Evolutionary conservation across 306 rosid genomes (phyloP).

Genomic region (Quercus cerris): DNA sequence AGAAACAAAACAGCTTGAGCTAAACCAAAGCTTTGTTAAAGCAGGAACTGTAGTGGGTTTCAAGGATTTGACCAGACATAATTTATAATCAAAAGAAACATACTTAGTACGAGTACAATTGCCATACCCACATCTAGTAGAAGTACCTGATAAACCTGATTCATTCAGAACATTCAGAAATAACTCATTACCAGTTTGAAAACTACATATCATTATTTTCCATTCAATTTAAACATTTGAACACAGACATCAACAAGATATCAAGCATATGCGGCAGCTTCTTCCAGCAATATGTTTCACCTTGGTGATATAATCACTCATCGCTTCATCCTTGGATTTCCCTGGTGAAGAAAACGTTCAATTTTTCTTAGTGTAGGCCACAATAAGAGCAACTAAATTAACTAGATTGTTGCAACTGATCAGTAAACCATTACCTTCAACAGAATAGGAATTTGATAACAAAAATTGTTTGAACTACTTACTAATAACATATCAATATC

Average conservation of each 20-base stretch:
- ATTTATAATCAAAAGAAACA: background rate
- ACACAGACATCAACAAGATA: slow-evolving; percentile 12
- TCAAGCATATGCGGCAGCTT: slow-evolving; percentile 53
- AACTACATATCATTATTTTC: slow-evolving; percentile 31
- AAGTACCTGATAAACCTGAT: background rate
- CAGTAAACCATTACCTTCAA: slow-evolving; percentile 55
- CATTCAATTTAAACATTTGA: slow-evolving; percentile 10
- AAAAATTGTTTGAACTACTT: background rate
- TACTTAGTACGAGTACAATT: background rate
- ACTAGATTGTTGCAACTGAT: background rate
- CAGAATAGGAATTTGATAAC: slow-evolving; percentile 2
- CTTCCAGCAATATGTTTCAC: slow-evolving; percentile 87
- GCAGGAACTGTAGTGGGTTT: background rate
- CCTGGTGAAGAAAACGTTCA: slow-evolving; percentile 36
- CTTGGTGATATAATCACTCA: slow-evolving; percentile 80
- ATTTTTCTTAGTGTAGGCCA: background rate
- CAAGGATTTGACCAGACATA: background rate
- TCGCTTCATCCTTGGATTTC: slow-evolving; percentile 86
- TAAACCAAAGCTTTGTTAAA: background rate
- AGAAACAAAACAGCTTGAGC: too few relatives aligned
- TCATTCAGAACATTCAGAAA: slow-evolving; percentile 24
- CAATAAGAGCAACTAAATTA: background rate
- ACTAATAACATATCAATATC: slow-evolving; percentile 44
- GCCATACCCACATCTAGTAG: slow-evolving; percentile 14
- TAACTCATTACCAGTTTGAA: slow-evolving; percentile 23